Evolutionary conservation across 768 basidiomycete genomes (phyloP).

Genomic region (Amyloporia xantha): DNA sequence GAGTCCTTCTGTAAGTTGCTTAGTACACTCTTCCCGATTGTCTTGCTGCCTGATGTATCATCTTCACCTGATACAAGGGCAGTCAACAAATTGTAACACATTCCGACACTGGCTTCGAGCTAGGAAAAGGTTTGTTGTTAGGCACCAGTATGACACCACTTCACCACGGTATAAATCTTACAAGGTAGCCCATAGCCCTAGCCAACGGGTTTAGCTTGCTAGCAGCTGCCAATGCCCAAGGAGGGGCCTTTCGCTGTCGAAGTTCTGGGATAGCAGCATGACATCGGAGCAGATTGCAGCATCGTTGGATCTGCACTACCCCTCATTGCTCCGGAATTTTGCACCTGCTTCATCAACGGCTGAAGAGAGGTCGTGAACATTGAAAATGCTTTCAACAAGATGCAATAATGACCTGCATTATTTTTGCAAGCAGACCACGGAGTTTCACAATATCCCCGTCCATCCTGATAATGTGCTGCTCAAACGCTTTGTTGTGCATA

Average conservation of each 20-base stretch:
- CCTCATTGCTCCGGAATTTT: slow-evolving; percentile 36
- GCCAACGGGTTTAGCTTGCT: slow-evolving; percentile 55
- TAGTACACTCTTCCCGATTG: slow-evolving; percentile 28
- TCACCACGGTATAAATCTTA: no score
- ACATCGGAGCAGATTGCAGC: slow-evolving; percentile 62
- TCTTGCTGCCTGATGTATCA: slow-evolving; percentile 36
- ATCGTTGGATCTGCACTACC: slow-evolving; percentile 46
- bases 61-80: slow-evolving; percentile 37
- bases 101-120: slow-evolving; percentile 77
- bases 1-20: slow-evolving; percentile 39
- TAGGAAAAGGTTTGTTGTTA: slow-evolving; percentile 31
- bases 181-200: slow-evolving; percentile 83
- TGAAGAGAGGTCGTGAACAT: slow-evolving; percentile 18
- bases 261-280: slow-evolving; percentile 37
- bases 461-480: slow-evolving; percentile 75
- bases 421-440: slow-evolving; percentile 55
- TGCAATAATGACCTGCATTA: slow-evolving; percentile 65
- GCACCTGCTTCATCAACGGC: slow-evolving; percentile 33
- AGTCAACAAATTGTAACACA: slow-evolving; percentile 66
- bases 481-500: slow-evolving; percentile 82
- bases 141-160: no score
- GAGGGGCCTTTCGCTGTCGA: slow-evolving; percentile 23
- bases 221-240: slow-evolving; percentile 47
- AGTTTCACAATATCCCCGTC: slow-evolving; percentile 57
- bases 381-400: no score